These are phyloP conservation scores for Multifurca ochricompacta DNA, from an alignment of 768 basidiomycete genomes.

Conservation along the genomic window DNA sequence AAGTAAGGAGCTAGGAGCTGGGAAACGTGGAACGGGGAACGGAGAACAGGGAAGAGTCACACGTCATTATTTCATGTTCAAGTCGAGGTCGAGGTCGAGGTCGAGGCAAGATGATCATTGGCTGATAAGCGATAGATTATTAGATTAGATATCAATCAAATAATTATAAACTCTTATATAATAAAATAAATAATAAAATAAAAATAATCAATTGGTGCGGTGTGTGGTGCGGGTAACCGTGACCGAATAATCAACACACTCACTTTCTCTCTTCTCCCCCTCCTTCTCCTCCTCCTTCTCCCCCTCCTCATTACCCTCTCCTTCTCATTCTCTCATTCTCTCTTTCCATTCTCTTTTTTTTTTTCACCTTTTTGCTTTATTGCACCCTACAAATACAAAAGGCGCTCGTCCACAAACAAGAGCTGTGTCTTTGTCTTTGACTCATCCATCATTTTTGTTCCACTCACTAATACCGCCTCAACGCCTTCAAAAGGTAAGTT, in stretches of 20 bases:
- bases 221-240: too few species aligned
- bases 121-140: slow-evolving; percentile 2
- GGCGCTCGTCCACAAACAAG: not conserved
- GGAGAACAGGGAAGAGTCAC: too few species aligned
- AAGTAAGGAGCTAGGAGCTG: too few species aligned
- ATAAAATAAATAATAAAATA: not conserved
- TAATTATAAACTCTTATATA: slow-evolving; percentile 13
- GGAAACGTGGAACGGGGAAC: too few species aligned
- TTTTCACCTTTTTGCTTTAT: not conserved
- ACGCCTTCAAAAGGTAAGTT: slow-evolving; percentile 2
- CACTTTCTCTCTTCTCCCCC: too few species aligned
- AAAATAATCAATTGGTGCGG: not conserved
- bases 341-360: not conserved
- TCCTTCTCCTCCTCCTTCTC: not conserved
- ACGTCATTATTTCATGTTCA: too few species aligned
- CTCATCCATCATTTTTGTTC: not conserved
- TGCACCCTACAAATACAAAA: not conserved
- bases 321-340: not conserved
- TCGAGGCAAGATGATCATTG: not conserved
- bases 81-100: too few species aligned
- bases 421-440: slow-evolving; percentile 6
- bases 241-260: too few species aligned
- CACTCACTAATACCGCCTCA: slow-evolving; percentile 2
- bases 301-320: not conserved
- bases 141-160: not conserved